Conservation (phyloP, 1,139 yeast species). For the Yamadazyma triangularis region DNA sequence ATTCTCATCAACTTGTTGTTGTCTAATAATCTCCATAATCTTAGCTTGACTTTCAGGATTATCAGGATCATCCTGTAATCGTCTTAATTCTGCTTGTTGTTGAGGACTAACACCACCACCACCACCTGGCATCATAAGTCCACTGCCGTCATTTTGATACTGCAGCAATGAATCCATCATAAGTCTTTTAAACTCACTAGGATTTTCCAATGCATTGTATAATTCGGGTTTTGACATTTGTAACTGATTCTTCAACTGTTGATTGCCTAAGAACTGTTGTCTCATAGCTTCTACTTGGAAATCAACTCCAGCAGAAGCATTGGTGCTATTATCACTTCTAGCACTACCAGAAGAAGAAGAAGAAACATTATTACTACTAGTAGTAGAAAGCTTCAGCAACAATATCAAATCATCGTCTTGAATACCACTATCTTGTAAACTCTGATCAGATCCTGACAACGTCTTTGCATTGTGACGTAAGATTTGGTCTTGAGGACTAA, state of each 20-base stretch:
- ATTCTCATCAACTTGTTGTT: constrained; percentile 74
- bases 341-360: too few relatives aligned
- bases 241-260: constrained; percentile 31
- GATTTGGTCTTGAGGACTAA: constrained; percentile 44
- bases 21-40: constrained; percentile 65
- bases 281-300: constrained; percentile 49
- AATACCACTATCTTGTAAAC: constrained; percentile 46
- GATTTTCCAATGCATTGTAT: constrained; percentile 46
- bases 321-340: not conserved
- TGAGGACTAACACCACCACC: constrained; percentile 8
- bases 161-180: constrained; percentile 29
- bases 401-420: constrained; percentile 57
- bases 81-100: constrained; percentile 45
- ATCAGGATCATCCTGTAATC: constrained; percentile 60
- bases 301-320: constrained; percentile 16
- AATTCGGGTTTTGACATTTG: constrained; percentile 36
- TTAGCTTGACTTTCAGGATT: constrained; percentile 67
- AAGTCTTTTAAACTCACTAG: constrained; percentile 46
- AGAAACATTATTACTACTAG: too few relatives aligned
- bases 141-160: constrained; percentile 12
- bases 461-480: constrained; percentile 44
- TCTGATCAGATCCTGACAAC: constrained; percentile 25
- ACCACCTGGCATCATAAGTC: too few relatives aligned
- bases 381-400: constrained; percentile 16
- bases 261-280: constrained; percentile 41